phyloP scores from a whole-genome alignment of 106 monocot genomes.

The Cymbidium sinense region DNA sequence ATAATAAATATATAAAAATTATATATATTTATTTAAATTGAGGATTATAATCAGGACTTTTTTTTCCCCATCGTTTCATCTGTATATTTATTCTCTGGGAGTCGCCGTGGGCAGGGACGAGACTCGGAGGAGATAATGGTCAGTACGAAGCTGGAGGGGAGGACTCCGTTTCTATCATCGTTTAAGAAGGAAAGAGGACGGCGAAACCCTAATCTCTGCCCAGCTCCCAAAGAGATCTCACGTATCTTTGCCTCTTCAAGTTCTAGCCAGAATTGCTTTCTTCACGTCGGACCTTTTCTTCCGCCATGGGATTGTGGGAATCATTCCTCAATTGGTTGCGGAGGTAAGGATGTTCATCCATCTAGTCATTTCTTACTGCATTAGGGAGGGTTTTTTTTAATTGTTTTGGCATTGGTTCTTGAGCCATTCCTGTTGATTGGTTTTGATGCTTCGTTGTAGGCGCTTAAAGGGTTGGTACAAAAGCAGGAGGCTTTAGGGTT shows the following conservation, averaged over 20 bases:
- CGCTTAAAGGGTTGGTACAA: background rate
- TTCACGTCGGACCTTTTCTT: background rate
- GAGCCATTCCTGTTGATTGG: background rate
- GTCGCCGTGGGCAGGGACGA: background rate
- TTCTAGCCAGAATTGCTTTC: background rate
- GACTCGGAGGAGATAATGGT: background rate
- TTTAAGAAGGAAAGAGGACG: background rate
- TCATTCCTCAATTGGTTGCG: slow-evolving; percentile 93
- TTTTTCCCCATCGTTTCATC: too few species aligned
- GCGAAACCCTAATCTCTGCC: background rate
- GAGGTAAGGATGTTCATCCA: slow-evolving; percentile 35
- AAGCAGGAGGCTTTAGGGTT: background rate
- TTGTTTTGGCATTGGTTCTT: background rate
- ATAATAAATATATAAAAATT: too few species aligned
- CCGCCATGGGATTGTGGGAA: slow-evolving; percentile 81
- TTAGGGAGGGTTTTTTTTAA: background rate
- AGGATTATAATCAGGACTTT: too few species aligned
- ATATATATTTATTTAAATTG: too few species aligned
- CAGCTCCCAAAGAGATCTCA: background rate
- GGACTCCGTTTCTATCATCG: background rate
- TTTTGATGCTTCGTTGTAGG: background rate
- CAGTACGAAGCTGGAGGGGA: background rate
- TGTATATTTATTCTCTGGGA: too few species aligned
- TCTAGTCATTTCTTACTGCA: background rate
- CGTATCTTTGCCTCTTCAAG: background rate